phyloP scores from a whole-genome alignment of 495 filamentous ascomycete species.

The Aspergillus baeticus region DNA sequence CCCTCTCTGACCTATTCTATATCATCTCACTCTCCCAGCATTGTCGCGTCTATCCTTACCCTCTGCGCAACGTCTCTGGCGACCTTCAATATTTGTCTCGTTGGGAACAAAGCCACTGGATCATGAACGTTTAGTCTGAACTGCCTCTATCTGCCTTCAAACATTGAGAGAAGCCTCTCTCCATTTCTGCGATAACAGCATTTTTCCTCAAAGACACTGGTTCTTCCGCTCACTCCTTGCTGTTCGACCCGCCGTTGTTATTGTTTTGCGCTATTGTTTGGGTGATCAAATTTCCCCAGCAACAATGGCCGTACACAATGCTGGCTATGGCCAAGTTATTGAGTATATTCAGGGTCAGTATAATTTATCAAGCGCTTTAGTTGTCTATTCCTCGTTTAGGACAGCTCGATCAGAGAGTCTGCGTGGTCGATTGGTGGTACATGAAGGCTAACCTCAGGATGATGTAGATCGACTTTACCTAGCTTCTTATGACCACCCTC shows the following conservation, averaged over 20 bases:
- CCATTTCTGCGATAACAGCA: not conserved
- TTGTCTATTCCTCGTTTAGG: not conserved
- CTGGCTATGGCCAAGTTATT: conserved; percentile 68
- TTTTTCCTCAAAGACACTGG: not conserved
- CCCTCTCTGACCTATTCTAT: conserved; percentile 18
- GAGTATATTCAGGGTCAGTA: conserved; percentile 74
- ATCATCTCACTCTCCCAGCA: conserved; percentile 10
- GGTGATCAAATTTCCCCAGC: conserved; percentile 6
- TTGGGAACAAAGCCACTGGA: conserved; percentile 14
- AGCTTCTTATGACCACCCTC: conserved; percentile 83
- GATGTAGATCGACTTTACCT: conserved; percentile 88
- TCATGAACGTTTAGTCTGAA: conserved; percentile 23
- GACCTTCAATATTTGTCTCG: conserved; percentile 4
- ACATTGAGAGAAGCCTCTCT: not conserved
- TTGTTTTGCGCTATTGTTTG: conserved; percentile 14
- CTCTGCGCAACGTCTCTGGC: conserved; percentile 6
- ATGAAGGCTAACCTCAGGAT: not conserved
- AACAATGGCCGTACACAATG: conserved; percentile 37
- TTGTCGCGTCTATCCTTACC: conserved; percentile 18
- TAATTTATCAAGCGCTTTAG: conserved; percentile 4
- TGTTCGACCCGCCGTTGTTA: conserved; percentile 12
- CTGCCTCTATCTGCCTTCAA: conserved; percentile 5
- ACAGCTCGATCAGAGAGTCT: too few relatives aligned
- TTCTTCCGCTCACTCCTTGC: not conserved
- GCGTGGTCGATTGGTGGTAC: not conserved